Evolutionary conservation across 495 filamentous ascomycete genomes (phyloP).

Genomic region (Terfezia boudieri): DNA sequence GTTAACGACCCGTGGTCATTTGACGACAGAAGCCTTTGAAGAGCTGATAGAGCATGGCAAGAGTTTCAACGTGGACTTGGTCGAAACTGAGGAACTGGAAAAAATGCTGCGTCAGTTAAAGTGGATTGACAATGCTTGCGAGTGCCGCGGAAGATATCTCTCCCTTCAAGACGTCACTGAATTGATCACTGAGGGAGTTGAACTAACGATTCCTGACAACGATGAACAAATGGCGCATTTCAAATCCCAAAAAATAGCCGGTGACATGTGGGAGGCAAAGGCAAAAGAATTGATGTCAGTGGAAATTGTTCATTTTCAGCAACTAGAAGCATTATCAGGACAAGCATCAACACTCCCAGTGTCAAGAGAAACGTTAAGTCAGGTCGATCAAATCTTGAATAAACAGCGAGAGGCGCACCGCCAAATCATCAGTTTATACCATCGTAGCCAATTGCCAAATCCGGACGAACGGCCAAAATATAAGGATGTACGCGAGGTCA

Average conservation of each 20-base stretch:
- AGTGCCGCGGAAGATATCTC: slow-evolving; percentile 36
- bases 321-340: slow-evolving; percentile 71
- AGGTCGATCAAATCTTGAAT: slow-evolving; percentile 77
- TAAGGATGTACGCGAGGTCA: slow-evolving; percentile 68
- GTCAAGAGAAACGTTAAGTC: slow-evolving; percentile 51
- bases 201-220: slow-evolving; percentile 50
- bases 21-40: slow-evolving; percentile 52
- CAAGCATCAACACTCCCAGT: slow-evolving; percentile 61
- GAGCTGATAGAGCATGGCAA: slow-evolving; percentile 73
- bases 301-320: slow-evolving; percentile 75
- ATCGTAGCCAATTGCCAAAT: slow-evolving; percentile 51
- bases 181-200: slow-evolving; percentile 50
- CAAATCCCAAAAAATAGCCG: slow-evolving; percentile 48
- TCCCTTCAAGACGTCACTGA: slow-evolving; percentile 56
- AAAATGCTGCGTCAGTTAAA: slow-evolving; percentile 61
- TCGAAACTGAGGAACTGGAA: slow-evolving; percentile 70
- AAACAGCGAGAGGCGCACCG: slow-evolving; percentile 91
- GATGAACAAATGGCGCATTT: slow-evolving; percentile 58
- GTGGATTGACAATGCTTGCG: slow-evolving; percentile 62
- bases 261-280: slow-evolving; percentile 79
- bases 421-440: slow-evolving; percentile 57
- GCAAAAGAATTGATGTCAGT: slow-evolving; percentile 81
- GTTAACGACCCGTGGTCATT: slow-evolving; percentile 36
- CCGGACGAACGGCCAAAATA: slow-evolving; percentile 69
- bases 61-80: slow-evolving; percentile 81